Evolutionary conservation across 2,329 filamentous ascomycete genomes (phyloP).

Genomic region (Fusarium sp.): DNA sequence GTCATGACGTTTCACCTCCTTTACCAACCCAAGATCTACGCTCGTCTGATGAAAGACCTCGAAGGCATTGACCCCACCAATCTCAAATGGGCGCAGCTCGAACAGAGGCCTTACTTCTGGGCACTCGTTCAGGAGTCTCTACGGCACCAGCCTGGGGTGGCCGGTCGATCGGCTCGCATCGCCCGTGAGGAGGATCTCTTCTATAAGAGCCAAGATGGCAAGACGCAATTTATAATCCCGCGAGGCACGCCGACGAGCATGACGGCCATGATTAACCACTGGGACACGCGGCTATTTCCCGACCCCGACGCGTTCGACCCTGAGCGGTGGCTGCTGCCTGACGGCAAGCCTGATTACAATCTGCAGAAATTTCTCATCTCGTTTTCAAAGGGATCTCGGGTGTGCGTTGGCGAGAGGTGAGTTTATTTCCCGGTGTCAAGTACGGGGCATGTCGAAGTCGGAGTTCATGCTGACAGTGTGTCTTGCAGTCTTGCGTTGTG

Average conservation of each 20-base stretch:
- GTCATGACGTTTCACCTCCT: too few species aligned
- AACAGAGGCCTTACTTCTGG: too few species aligned
- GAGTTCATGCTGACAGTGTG: slow-evolving; percentile 9
- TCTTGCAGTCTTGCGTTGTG: slow-evolving; percentile 42
- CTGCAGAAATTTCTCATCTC: slow-evolving; percentile 55
- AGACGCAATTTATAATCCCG: slow-evolving; percentile 47
- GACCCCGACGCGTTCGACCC: slow-evolving; percentile 55
- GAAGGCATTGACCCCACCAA: too few species aligned
- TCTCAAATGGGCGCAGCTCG: too few species aligned
- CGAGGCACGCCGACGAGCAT: slow-evolving; percentile 56
- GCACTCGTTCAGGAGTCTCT: too few species aligned
- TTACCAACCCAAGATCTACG: too few species aligned
- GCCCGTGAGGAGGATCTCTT: too few species aligned
- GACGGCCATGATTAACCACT: slow-evolving; percentile 55
- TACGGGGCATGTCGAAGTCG: not conserved
- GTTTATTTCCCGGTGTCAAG: not conserved
- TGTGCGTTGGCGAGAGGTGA: slow-evolving; percentile 54
- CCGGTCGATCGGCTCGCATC: too few species aligned
- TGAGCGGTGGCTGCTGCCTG: slow-evolving; percentile 56
- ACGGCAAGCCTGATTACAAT: slow-evolving; percentile 32
- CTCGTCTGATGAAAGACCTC: too few species aligned
- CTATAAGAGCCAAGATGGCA: not conserved
- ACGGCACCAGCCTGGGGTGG: too few species aligned
- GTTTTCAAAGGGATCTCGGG: slow-evolving; percentile 57
- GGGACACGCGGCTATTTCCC: slow-evolving; percentile 46